Percentiles rank a stretch among this genome's conserved stretches.
Conservation (phyloP, 495 filamentous ascomycete genomes). For the Penicillium lagena region DNA sequence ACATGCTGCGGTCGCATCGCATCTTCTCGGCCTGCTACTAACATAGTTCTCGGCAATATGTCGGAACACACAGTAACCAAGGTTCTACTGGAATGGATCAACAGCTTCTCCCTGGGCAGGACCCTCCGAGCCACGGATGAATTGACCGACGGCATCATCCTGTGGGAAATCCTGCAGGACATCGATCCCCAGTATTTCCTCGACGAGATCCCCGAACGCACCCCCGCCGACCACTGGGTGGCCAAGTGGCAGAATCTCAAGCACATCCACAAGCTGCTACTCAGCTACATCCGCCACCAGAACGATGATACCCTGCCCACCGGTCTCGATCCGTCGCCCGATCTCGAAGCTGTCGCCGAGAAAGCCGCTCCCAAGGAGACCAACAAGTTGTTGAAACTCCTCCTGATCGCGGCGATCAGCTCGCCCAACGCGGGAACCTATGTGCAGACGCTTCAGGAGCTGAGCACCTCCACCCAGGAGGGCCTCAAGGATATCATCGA, state of each 20-base stretch:
- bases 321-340: constrained; percentile 43
- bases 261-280: constrained; percentile 59
- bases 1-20: constrained; percentile 13
- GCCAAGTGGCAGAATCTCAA: constrained; percentile 58
- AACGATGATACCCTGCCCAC: constrained; percentile 41
- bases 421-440: constrained; percentile 50
- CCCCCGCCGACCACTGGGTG: constrained; percentile 43
- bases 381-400: constrained; percentile 56
- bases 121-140: constrained; percentile 48
- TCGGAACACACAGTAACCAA: constrained; percentile 39
- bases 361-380: constrained; percentile 32
- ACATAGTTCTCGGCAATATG: constrained; percentile 24
- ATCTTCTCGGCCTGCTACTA: constrained; percentile 7
- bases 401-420: constrained; percentile 56
- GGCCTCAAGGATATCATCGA: constrained; percentile 44
- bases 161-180: constrained; percentile 63
- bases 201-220: constrained; percentile 51
- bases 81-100: constrained; percentile 55
- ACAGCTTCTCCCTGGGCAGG: constrained; percentile 43
- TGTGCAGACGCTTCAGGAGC: constrained; percentile 42
- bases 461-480: constrained; percentile 41
- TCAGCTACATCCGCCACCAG: constrained; percentile 58
- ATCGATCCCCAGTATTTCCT: constrained; percentile 65
- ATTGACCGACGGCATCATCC: constrained; percentile 67
- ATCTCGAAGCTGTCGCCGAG: constrained; percentile 55